Percentiles rank a stretch among this genome's conserved stretches.
These are phyloP conservation scores for Penicillium nucicola DNA, from an alignment of 495 filamentous ascomycete genomes.

Conservation along the genomic window DNA sequence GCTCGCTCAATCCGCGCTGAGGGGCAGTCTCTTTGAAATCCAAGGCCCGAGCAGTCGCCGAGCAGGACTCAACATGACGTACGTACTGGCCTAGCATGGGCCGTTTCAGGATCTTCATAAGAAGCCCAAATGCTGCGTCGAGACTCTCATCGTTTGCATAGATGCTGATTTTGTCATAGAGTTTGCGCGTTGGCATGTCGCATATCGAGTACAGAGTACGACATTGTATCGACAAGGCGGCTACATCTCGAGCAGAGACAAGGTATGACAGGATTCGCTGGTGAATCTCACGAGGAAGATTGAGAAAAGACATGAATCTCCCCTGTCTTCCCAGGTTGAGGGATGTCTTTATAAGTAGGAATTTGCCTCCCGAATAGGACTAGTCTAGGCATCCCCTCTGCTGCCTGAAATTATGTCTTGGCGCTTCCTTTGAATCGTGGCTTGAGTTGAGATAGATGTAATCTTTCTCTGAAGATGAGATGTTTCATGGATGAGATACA, in stretches of 20 bases:
- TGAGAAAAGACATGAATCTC: slow-evolving; percentile 3
- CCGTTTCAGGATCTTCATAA: not conserved
- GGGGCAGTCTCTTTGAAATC: not conserved
- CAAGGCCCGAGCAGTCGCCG: no score
- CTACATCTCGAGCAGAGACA: slow-evolving; percentile 17
- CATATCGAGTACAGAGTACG: slow-evolving; percentile 19
- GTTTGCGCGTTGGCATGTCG: slow-evolving; percentile 19
- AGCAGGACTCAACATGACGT: not conserved
- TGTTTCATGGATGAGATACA: no score
- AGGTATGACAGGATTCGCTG: slow-evolving; percentile 14
- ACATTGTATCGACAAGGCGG: slow-evolving; percentile 21
- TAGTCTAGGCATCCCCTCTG: not conserved
- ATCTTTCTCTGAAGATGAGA: no score
- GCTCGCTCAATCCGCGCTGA: slow-evolving; percentile 9
- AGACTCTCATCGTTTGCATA: slow-evolving; percentile 1
- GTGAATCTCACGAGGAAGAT: slow-evolving; percentile 27
- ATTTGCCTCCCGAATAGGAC: not conserved
- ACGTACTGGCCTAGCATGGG: not conserved
- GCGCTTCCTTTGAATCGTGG: no score
- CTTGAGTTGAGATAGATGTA: no score
- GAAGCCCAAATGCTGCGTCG: slow-evolving; percentile 9
- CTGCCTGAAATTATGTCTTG: not conserved
- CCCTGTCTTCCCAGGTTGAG: no score
- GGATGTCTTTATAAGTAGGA: not conserved
- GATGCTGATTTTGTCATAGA: slow-evolving; percentile 14